A percentile compares a stretch with the other conserved stretches of the same genome.
These are phyloP conservation scores for Phialemoniopsis sp. DNA, from an alignment of 2,329 filamentous ascomycete genomes.

Conservation along the genomic window DNA sequence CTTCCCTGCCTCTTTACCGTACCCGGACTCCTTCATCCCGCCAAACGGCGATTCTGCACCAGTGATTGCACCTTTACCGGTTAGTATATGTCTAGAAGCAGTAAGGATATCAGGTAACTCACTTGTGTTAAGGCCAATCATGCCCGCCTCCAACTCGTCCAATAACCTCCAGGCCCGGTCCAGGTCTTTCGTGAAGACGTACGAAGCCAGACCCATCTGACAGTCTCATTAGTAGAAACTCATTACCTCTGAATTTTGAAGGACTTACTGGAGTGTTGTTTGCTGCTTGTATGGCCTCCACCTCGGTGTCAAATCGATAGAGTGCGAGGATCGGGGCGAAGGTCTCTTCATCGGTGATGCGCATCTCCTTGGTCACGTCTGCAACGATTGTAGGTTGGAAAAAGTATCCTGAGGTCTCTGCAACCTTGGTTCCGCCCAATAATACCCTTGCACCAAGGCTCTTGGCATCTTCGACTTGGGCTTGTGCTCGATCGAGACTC, in stretches of 20 bases:
- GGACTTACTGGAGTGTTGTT: no score
- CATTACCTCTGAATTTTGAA: no score
- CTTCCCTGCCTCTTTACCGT: constrained; percentile 27
- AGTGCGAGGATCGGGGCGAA: constrained; percentile 13
- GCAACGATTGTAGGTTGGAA: constrained; percentile 68
- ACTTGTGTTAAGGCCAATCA: constrained; percentile 54
- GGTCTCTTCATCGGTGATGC: constrained; percentile 11
- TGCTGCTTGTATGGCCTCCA: constrained; percentile 23
- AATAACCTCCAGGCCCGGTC: constrained; percentile 33
- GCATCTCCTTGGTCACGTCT: constrained; percentile 28
- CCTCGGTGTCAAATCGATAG: constrained; percentile 21
- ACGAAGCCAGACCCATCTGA: constrained; percentile 25
- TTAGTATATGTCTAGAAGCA: no score
- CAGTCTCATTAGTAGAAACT: no score
- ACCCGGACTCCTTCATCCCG: constrained; percentile 15
- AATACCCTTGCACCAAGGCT: constrained; percentile 15
- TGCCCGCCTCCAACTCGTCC: constrained; percentile 55
- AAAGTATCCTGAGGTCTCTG: constrained; percentile 58
- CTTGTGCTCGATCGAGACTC: constrained; percentile 26
- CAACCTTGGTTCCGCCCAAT: constrained; percentile 47
- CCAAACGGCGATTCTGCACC: constrained; percentile 15
- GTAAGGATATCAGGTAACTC: constrained; percentile 31
- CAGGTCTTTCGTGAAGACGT: constrained; percentile 20
- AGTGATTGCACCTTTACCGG: constrained; percentile 3
- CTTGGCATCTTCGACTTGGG: constrained; percentile 10